These are phyloP conservation scores for Myxozyma neotropica DNA, from an alignment of 805 yeast species.

Conservation along the genomic window DNA sequence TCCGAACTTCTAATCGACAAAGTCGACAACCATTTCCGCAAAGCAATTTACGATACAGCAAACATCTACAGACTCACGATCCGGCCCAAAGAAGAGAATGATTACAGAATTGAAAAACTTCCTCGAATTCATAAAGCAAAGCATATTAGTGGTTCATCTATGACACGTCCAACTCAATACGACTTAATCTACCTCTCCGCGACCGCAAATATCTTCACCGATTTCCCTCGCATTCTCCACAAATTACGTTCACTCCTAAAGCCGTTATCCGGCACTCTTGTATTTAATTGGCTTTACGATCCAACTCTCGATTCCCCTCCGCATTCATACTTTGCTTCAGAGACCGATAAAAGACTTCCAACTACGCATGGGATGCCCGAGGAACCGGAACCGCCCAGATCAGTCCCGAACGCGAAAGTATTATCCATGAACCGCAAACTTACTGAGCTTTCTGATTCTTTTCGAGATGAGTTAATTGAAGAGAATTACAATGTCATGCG, in stretches of 20 bases:
- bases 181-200: slow-evolving; percentile 2
- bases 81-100: neutral
- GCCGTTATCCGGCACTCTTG: neutral
- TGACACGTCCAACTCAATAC: neutral
- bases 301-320: slow-evolving; percentile 1
- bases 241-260: neutral
- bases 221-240: neutral
- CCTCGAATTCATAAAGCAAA: neutral
- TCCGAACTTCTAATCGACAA: neutral
- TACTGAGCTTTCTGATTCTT: too few species aligned
- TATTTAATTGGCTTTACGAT: neutral
- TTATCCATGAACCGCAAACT: too few species aligned
- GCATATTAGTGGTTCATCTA: neutral
- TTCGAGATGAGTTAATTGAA: too few species aligned
- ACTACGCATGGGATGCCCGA: neutral
- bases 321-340: neutral
- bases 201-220: neutral
- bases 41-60: neutral
- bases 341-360: neutral
- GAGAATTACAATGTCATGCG: too few species aligned
- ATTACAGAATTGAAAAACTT: neutral
- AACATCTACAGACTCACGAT: neutral
- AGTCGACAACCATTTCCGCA: neutral
- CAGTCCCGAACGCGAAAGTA: neutral
- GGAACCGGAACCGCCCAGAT: neutral